Percentiles rank a stretch among this genome's conserved stretches.
Conservation (phyloP, 2,329 filamentous ascomycete genomes). For the Bretziella fagacearum region DNA sequence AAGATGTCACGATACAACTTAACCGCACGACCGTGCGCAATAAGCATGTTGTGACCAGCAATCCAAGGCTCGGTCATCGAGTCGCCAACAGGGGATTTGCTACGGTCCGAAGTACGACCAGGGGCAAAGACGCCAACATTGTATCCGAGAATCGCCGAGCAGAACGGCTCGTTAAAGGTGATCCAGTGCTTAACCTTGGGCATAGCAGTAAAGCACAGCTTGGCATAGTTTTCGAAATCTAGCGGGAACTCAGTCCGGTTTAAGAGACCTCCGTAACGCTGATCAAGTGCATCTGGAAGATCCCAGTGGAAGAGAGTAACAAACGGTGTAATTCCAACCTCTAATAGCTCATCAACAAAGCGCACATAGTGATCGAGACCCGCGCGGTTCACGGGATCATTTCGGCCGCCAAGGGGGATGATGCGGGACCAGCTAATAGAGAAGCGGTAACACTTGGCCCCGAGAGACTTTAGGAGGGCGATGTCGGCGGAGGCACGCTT, state of each 20-base stretch:
- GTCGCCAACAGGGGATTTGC: slow-evolving; percentile 53
- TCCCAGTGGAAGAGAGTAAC: slow-evolving; percentile 85
- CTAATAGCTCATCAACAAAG: slow-evolving; percentile 62
- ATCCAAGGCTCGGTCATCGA: slow-evolving; percentile 65
- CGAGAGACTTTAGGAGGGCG: slow-evolving; percentile 54
- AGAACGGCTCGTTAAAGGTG: slow-evolving; percentile 84
- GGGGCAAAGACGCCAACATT: slow-evolving; percentile 63
- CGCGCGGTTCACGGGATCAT: slow-evolving; percentile 63
- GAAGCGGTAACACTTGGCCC: slow-evolving; percentile 64
- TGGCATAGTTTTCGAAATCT: slow-evolving; percentile 66
- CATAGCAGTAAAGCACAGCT: slow-evolving; percentile 56
- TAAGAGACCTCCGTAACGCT: slow-evolving; percentile 65
- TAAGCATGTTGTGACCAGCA: slow-evolving; percentile 61
- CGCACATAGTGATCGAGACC: slow-evolving; percentile 64
- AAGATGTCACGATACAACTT: slow-evolving; percentile 73
- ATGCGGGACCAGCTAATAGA: slow-evolving; percentile 73
- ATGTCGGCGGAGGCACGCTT: slow-evolving; percentile 65
- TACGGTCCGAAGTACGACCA: slow-evolving; percentile 62
- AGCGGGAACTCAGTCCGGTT: slow-evolving; percentile 69
- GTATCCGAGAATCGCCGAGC: slow-evolving; percentile 65
- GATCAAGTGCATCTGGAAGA: slow-evolving; percentile 59
- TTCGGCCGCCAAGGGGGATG: slow-evolving; percentile 68
- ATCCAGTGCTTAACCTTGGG: slow-evolving; percentile 75
- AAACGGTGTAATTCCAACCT: slow-evolving; percentile 60
- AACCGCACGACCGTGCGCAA: slow-evolving; percentile 66